These are phyloP conservation scores for Cladosporium velox DNA, from an alignment of 2,329 filamentous ascomycete genomes.

Conservation along the genomic window DNA sequence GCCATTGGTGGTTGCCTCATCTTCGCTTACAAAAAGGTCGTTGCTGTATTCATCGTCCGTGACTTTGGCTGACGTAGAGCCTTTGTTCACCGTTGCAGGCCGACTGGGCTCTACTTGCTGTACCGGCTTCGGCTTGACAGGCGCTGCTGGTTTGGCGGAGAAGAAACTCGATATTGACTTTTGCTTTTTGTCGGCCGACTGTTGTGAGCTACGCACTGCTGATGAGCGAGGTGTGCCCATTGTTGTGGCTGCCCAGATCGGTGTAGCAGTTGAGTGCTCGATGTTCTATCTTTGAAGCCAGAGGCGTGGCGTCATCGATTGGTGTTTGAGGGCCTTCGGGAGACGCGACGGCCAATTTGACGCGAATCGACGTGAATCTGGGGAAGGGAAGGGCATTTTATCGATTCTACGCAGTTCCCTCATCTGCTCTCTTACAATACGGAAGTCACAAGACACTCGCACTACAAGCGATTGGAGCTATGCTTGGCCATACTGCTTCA, in stretches of 20 bases:
- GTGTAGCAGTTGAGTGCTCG: neutral
- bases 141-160: slow-evolving; percentile 33
- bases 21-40: slow-evolving; percentile 36
- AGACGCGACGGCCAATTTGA: neutral
- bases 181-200: slow-evolving; percentile 64
- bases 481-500: too few species aligned
- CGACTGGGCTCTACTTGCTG: slow-evolving; percentile 17
- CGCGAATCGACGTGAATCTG: neutral
- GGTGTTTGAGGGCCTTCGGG: neutral
- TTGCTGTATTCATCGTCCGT: slow-evolving; percentile 25
- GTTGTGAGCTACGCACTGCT: slow-evolving; percentile 3
- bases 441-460: neutral
- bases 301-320: slow-evolving; percentile 2
- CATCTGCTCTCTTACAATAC: too few species aligned
- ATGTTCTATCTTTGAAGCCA: neutral
- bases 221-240: slow-evolving; percentile 14
- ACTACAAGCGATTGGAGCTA: neutral
- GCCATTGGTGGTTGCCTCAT: slow-evolving; percentile 45
- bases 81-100: neutral
- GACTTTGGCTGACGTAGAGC: slow-evolving; percentile 3
- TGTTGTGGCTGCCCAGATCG: neutral
- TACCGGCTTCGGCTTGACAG: slow-evolving; percentile 28
- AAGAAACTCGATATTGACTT: slow-evolving; percentile 67
- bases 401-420: too few species aligned
- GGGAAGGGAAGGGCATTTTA: neutral